Conservation (phyloP, 179 eudicot species). For the Camellia oleifera region DNA sequence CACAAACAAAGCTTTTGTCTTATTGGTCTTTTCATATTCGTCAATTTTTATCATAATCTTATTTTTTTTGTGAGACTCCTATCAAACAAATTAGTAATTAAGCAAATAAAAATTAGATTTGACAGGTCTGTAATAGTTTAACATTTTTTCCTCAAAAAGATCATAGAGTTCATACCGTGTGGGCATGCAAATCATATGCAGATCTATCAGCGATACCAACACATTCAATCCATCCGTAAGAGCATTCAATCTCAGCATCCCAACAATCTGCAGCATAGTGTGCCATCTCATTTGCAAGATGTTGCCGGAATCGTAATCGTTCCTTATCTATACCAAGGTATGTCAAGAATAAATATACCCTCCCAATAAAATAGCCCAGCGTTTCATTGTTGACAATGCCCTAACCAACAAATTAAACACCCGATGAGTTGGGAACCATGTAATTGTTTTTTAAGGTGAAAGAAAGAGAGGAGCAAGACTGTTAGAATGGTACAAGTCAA, state of each 20-base stretch:
- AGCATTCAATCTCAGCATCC: slow-evolving; percentile 98
- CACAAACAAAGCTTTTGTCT: background rate
- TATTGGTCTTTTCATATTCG: background rate
- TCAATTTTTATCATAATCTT: background rate
- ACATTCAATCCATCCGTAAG: slow-evolving; percentile 98
- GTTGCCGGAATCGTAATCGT: slow-evolving; percentile 84
- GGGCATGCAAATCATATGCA: slow-evolving; percentile 88
- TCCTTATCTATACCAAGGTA: slow-evolving; percentile 85
- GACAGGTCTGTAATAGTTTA: background rate
- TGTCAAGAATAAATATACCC: slow-evolving; percentile 83
- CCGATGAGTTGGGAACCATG: background rate
- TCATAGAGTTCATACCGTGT: slow-evolving; percentile 48
- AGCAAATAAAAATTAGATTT: background rate
- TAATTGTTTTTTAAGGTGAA: background rate
- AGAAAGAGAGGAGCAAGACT: slow-evolving; percentile 8
- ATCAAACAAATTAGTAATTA: too few species aligned
- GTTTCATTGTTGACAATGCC: slow-evolving; percentile 91
- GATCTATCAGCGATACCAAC: slow-evolving; percentile 99
- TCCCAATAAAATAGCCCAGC: slow-evolving; percentile 88
- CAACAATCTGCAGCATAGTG: slow-evolving; percentile 99
- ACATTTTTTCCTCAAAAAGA: background rate
- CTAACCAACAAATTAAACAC: slow-evolving; percentile 26
- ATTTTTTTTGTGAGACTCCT: too few species aligned
- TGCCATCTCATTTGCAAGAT: slow-evolving; percentile 99
- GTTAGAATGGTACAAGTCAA: slow-evolving; percentile 4